Evolutionary conservation across 2,329 filamentous ascomycete species (phyloP), one percentile per base, ranked within the genome.

Genomic region (Fusarium sp.): DNA sequence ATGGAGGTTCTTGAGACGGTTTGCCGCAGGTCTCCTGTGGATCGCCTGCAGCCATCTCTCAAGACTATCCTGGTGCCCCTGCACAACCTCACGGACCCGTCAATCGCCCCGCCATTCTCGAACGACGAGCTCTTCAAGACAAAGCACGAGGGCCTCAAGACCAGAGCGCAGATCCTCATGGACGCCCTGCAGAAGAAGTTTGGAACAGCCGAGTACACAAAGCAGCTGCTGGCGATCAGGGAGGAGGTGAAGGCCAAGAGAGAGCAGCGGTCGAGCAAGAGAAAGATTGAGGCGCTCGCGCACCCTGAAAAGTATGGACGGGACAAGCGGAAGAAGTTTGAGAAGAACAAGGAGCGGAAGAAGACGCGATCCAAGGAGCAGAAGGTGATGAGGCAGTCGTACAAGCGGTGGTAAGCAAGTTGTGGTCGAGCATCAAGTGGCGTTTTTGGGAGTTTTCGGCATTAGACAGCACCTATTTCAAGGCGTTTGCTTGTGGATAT

Each of bases 281-380:
- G 96, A 78, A 94, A 94, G 83, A 94, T 98, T 73, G 95, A 97
- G 80, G 94, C 94, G 12, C 91, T 99, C 27, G 89, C 89, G 58
- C 90, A 93, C 79, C 96, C 96, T 2, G 96, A 96, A 84, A 92
- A 88, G 80, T 91, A 91, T 77, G 94, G 92, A 31, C 87, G 88
- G 79, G 91, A 93, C 76, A 98, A 98, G 90, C 91, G 89, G 80
- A 93, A 92, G 85, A 95, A 92, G 86, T 88, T 93, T 71, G 94
- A 96, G 80, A 91, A 92, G 85, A 96, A 96, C 87, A 95, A 92
- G 84, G 92, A 92, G 77, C 91, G 92, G 82, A 91, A 92, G 81
- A 97, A 94, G 88, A 93, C 92, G 82, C 94, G 90, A 82, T 92
- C 93, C 0, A 84, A 87, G 75, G 92, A 94, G 84, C 91, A 93